Evolutionary conservation across 805 yeast genomes (phyloP).

Genomic region (Ogataea trehaloabstinens): DNA sequence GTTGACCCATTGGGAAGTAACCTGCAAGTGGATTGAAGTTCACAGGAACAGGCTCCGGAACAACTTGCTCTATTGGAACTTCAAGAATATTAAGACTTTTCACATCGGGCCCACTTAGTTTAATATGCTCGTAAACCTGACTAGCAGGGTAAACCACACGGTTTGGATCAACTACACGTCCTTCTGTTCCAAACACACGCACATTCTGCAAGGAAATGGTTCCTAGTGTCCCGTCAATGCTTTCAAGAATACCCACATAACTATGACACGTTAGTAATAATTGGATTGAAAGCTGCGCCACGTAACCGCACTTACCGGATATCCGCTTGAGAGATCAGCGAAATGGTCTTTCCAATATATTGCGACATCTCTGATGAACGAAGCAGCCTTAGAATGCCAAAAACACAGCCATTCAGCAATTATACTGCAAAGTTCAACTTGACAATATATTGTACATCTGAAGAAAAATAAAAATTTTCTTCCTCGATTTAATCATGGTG

Average conservation of each 20-base stretch:
- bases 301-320: conserved; percentile 43
- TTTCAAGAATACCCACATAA: conserved; percentile 85
- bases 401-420: too few species aligned
- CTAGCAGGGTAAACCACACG: conserved; percentile 71
- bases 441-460: too few species aligned
- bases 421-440: too few species aligned
- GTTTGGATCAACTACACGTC: conserved; percentile 68
- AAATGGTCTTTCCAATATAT: conserved; percentile 86
- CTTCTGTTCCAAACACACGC: conserved; percentile 88
- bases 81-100: conserved; percentile 86
- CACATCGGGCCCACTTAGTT: conserved; percentile 89
- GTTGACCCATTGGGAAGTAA: conserved; percentile 18
- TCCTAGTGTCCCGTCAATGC: conserved; percentile 85
- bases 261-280: conserved; percentile 33
- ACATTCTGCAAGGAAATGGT: conserved; percentile 83
- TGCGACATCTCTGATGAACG: conserved; percentile 75
- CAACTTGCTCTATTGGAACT: conserved; percentile 59
- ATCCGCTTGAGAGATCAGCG: conserved; percentile 74
- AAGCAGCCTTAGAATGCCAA: too few species aligned
- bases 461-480: too few species aligned
- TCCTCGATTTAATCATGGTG: too few species aligned
- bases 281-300: neutral
- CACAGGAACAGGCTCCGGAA: conserved; percentile 46
- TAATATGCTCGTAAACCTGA: conserved; percentile 69
- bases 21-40: conserved; percentile 20